A percentile compares a stretch with the other conserved stretches of the same genome.
phyloP scores from a whole-genome alignment of 192 early-diverging fungal genomes.

The Entomortierella parvispora region DNA sequence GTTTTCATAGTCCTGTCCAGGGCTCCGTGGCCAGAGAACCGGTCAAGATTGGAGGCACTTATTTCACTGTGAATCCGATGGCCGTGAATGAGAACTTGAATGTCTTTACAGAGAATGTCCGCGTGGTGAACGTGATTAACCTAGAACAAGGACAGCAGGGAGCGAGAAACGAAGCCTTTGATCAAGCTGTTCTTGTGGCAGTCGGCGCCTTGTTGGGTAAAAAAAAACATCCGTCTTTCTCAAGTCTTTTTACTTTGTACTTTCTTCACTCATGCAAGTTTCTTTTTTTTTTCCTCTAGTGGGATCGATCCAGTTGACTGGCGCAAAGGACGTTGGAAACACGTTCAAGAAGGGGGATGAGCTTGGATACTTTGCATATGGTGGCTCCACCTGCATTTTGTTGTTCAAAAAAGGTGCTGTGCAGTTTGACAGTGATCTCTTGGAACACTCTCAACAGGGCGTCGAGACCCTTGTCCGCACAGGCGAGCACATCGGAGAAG shows the following conservation, averaged over 20 bases:
- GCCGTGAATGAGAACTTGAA: conserved; percentile 69
- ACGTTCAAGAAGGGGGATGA: conserved; percentile 73
- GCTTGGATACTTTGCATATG: conserved; percentile 81
- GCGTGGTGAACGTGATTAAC: conserved; percentile 63
- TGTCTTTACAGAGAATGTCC: conserved; percentile 80
- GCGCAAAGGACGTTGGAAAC: conserved; percentile 50
- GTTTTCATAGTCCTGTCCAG: conserved; percentile 75
- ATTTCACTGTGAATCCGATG: conserved; percentile 82
- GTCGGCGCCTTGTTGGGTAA: conserved; percentile 73
- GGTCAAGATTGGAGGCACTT: conserved; percentile 64
- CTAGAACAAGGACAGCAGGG: conserved; percentile 21
- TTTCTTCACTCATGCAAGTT: not conserved
- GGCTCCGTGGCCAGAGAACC: conserved; percentile 57
- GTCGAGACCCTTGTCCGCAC: conserved; percentile 71
- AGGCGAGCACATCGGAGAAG: conserved; percentile 48
- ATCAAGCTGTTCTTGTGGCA: conserved; percentile 68
- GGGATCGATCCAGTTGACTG: conserved; percentile 72
- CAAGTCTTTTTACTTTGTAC: not conserved
- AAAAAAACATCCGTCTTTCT: not conserved
- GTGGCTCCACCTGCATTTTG: conserved; percentile 75
- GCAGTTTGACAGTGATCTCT: conserved; percentile 72
- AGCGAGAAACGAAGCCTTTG: conserved; percentile 44
- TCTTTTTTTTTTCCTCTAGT: conserved; percentile 52
- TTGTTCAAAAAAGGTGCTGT: conserved; percentile 73
- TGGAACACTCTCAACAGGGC: conserved; percentile 58